Evolutionary conservation across 441 rosid species (phyloP), one percentile per base, ranked within the genome.

Genomic region (Populus hybrid): DNA sequence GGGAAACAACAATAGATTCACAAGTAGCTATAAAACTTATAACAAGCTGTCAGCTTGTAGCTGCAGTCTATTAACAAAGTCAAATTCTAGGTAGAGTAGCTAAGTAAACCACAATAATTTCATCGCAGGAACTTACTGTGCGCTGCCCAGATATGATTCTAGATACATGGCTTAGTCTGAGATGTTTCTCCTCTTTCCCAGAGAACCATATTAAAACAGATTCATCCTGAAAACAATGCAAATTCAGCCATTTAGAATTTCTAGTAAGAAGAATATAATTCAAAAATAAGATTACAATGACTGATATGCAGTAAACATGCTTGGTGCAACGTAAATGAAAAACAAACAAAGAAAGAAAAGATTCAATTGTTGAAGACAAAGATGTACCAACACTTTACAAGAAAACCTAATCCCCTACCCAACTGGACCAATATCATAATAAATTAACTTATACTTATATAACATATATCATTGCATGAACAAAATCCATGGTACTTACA

Each of bases 131-230:
- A 90, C 97, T 90, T 84, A 95, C 99, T 18, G 99, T 95, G 61
- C 97, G 96, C 78, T 95, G 98, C 82, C 99, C 97, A 21, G 97
- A 93, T 76, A 92, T 89, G 81, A 95, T 93, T 84, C 79, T 92
- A 40, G 82, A 85, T 78, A 91, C 94, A 82, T 90, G 93, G 80
- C 84, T 86, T 24, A 95, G 87, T 78, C 84, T 92, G 78, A 95
- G 80, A 38, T 87, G 91, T 82, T 86, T 93, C 86, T 88, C 89
- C 81, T 90, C 88, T 84, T 88, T 92, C 68, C 93, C 94, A 64
- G 99, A 92, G 89, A 89, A 89, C 99, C 98, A 93, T 80, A 93
- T 81, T 87, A 94, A 83, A 72, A 76, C 81, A 68, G 93, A 80
- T 79, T 93, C 94, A 76, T 94, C 98, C 98, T 94, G 88, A 69